A percentile compares a stretch with the other conserved stretches of the same genome.
Conservation (phyloP, 2,329 filamentous ascomycete species). For the Aspergillus pseudotamarii region DNA sequence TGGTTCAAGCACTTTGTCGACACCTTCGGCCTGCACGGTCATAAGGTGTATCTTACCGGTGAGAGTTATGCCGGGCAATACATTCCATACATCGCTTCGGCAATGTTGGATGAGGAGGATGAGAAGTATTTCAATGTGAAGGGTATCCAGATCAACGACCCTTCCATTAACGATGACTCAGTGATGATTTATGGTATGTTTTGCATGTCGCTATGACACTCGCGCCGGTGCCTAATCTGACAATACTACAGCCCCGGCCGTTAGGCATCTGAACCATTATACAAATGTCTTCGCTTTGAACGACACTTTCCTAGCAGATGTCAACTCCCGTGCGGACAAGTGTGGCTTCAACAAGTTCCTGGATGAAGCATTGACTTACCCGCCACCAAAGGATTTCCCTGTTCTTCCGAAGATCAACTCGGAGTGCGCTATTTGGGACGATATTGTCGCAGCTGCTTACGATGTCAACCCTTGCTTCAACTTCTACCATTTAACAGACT, state of each 20-base stretch:
- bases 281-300: slow-evolving; percentile 47
- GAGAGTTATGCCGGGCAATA: slow-evolving; percentile 72
- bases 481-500: slow-evolving; percentile 71
- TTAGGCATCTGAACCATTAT: slow-evolving; percentile 47
- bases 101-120: slow-evolving; percentile 71
- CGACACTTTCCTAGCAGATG: slow-evolving; percentile 39
- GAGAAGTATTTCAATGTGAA: slow-evolving; percentile 68
- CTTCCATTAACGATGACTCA: slow-evolving; percentile 59
- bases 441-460: slow-evolving; percentile 58
- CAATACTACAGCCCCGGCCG: slow-evolving; percentile 34
- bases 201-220: no score
- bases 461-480: slow-evolving; percentile 76
- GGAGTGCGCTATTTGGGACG: slow-evolving; percentile 60
- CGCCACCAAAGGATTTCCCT: slow-evolving; percentile 64
- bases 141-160: slow-evolving; percentile 74
- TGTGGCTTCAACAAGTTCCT: slow-evolving; percentile 51
- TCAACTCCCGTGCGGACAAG: slow-evolving; percentile 42
- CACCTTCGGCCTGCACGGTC: slow-evolving; percentile 67
- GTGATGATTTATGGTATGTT: slow-evolving; percentile 52
- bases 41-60: slow-evolving; percentile 73
- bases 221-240: background rate
- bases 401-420: slow-evolving; percentile 49
- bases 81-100: slow-evolving; percentile 72
- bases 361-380: slow-evolving; percentile 61
- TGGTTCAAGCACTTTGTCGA: slow-evolving; percentile 78